Evolutionary conservation across 2,329 filamentous ascomycete genomes (phyloP).

Genomic region (Ophiostoma sp.): DNA sequence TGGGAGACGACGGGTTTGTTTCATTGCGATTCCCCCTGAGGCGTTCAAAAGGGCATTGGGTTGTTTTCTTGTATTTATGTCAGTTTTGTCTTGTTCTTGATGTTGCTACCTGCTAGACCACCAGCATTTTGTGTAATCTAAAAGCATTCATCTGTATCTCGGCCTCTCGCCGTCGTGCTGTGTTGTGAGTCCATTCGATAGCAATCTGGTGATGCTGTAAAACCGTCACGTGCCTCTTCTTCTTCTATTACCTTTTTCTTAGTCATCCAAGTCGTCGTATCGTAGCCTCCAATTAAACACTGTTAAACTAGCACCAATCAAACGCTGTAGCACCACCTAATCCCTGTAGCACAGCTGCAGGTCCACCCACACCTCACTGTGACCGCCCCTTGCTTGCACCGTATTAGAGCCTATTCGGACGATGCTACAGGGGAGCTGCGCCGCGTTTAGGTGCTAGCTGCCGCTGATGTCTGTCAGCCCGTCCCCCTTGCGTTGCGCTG

Average conservation of each 20-base stretch:
- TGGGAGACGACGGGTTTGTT: neutral
- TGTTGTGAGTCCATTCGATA: neutral
- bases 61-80: constrained; percentile 4
- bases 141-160: neutral
- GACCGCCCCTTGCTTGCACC: neutral
- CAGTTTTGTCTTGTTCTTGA: neutral
- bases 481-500: neutral
- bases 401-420: neutral
- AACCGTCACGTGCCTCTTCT: no score
- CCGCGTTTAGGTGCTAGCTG: neutral
- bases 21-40: constrained; percentile 10
- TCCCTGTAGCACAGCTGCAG: neutral
- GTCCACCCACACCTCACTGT: neutral
- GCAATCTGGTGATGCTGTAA: neutral
- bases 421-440: neutral
- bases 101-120: neutral
- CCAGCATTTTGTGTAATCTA: neutral
- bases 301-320: neutral
- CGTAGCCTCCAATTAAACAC: neutral
- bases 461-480: neutral
- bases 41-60: constrained; percentile 16
- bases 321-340: no score
- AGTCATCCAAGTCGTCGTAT: neutral
- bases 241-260: no score
- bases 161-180: neutral